Conservation (phyloP, 2,329 filamentous ascomycete species). For the Allantophomopsis cytisporea region DNA sequence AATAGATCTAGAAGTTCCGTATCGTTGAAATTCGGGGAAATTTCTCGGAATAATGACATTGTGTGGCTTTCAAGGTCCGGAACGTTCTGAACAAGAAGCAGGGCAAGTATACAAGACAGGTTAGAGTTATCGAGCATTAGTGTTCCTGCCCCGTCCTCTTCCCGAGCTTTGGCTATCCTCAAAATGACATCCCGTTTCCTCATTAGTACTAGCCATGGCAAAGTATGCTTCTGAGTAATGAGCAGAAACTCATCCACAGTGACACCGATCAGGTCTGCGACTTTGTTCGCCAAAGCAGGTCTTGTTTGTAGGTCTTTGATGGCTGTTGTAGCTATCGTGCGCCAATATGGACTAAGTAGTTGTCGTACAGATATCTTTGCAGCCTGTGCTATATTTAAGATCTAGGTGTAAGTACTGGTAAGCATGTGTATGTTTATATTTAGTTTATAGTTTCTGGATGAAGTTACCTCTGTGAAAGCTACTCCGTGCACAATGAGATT, state of each 20-base stretch:
- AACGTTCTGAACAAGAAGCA: constrained; percentile 43
- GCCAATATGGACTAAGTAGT: constrained; percentile 81
- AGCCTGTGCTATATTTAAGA: constrained; percentile 58
- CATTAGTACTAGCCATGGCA: constrained; percentile 76
- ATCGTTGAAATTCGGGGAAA: constrained; percentile 57
- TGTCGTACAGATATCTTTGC: constrained; percentile 48
- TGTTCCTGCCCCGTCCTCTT: constrained; percentile 48
- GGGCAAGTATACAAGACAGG: constrained; percentile 40
- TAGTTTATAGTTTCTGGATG: no score
- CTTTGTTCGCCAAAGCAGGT: constrained; percentile 68
- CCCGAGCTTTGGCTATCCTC: constrained; percentile 66
- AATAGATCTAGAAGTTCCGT: constrained; percentile 56
- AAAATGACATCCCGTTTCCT: constrained; percentile 67
- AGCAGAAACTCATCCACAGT: constrained; percentile 62
- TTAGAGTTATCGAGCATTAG: constrained; percentile 42
- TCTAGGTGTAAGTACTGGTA: constrained; percentile 23
- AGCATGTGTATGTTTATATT: not conserved
- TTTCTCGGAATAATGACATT: constrained; percentile 52
- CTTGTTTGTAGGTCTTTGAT: constrained; percentile 69
- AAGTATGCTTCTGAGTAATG: constrained; percentile 63
- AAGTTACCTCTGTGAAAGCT: constrained; percentile 62
- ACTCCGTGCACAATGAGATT: constrained; percentile 70
- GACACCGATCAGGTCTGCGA: constrained; percentile 71
- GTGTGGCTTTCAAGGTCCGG: constrained; percentile 48
- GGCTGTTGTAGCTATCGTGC: constrained; percentile 65